A percentile compares a stretch with the other conserved stretches of the same genome.
Evolutionary conservation across 2,329 filamentous ascomycete species (phyloP).

Genomic region (Phaeosphaeria sp.): DNA sequence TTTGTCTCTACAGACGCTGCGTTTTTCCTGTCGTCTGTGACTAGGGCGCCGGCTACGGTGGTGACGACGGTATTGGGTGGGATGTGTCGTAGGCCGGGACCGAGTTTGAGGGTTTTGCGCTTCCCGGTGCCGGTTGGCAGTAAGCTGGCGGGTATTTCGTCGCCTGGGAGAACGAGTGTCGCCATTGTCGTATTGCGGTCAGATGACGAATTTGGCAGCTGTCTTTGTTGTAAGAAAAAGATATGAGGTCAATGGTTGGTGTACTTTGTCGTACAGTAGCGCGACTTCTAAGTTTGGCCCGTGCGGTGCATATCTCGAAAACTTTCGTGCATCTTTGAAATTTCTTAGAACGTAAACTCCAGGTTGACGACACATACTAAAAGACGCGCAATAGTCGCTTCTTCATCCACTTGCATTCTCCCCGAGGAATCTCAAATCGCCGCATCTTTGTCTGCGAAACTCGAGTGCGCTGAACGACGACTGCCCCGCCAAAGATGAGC

Average conservation of each 20-base stretch:
- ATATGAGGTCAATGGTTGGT: constrained; percentile 18
- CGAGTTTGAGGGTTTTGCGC: constrained; percentile 75
- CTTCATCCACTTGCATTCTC: background rate
- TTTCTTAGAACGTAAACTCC: constrained; percentile 24
- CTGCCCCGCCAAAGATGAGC: constrained; percentile 51
- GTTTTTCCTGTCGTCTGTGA: constrained; percentile 75
- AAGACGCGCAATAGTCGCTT: background rate
- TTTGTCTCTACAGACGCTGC: constrained; percentile 78
- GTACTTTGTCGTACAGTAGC: constrained; percentile 5
- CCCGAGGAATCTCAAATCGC: background rate
- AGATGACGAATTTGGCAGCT: background rate
- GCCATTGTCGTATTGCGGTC: constrained; percentile 62
- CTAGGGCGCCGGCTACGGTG: constrained; percentile 71
- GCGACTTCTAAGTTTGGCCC: constrained; percentile 9
- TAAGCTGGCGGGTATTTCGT: constrained; percentile 69
- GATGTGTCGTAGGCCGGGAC: constrained; percentile 82
- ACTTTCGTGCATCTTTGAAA: constrained; percentile 27
- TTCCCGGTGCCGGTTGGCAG: constrained; percentile 72
- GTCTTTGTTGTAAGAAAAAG: background rate
- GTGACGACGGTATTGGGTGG: constrained; percentile 76
- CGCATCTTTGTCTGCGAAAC: background rate
- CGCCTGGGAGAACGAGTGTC: constrained; percentile 80
- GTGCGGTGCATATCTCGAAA: constrained; percentile 10
- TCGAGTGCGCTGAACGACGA: constrained; percentile 2
- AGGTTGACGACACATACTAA: background rate